Conservation (phyloP, 768 basidiomycete species). For the Postia placenta region DNA sequence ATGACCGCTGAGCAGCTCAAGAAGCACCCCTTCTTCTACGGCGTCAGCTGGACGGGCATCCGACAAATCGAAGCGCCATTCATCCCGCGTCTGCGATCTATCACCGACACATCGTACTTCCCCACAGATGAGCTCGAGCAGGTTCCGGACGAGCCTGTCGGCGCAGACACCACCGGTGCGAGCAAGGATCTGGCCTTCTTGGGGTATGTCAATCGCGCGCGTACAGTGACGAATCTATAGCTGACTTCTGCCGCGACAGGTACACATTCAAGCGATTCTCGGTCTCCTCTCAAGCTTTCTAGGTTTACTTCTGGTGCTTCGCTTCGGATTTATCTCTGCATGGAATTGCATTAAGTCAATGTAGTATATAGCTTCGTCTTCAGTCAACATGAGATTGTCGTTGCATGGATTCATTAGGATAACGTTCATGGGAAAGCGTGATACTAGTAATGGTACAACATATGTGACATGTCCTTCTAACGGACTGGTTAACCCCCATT, state of each 20-base stretch:
- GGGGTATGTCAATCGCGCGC: constrained; percentile 31
- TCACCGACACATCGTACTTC: constrained; percentile 98
- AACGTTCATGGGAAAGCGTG: neutral
- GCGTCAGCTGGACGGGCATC: constrained; percentile 89
- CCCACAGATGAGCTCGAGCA: constrained; percentile 92
- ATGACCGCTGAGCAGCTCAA: constrained; percentile 84
- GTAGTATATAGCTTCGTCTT: constrained; percentile 1
- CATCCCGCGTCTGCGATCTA: constrained; percentile 88
- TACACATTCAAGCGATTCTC: constrained; percentile 79
- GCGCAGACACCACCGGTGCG: constrained; percentile 32
- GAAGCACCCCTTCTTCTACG: constrained; percentile 88
- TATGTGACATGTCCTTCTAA: neutral
- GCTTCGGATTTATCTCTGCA: neutral
- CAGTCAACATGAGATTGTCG: neutral
- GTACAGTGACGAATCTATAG: neutral
- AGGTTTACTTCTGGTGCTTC: constrained; percentile 6
- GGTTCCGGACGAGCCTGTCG: constrained; percentile 42
- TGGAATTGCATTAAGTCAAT: neutral
- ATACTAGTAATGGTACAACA: constrained; percentile 2
- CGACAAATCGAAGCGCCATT: constrained; percentile 91
- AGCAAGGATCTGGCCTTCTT: constrained; percentile 57
- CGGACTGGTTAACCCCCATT: neutral
- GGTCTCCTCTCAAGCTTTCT: constrained; percentile 53
- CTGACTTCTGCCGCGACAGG: constrained; percentile 27
- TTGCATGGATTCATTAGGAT: no score